Evolutionary conservation across 2,329 filamentous ascomycete genomes (phyloP).

Genomic region (Xylariaceae sp.): DNA sequence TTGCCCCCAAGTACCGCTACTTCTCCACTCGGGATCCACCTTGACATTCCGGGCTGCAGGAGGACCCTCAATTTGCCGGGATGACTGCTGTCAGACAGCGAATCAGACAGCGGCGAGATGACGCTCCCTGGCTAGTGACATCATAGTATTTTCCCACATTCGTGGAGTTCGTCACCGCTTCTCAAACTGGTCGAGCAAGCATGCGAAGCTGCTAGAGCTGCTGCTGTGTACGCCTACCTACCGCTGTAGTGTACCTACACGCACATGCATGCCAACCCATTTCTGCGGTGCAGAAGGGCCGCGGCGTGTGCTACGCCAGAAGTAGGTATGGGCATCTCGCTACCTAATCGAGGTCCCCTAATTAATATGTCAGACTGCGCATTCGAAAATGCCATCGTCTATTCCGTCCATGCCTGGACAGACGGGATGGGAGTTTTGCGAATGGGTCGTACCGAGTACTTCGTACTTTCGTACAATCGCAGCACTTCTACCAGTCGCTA

Average conservation of each 20-base stretch:
- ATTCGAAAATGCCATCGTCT: no score
- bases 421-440: no score
- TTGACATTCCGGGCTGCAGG: neutral
- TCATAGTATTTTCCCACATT: neutral
- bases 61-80: neutral
- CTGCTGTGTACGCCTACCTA: neutral
- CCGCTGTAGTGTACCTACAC: neutral
- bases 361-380: no score
- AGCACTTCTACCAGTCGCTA: no score
- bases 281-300: neutral
- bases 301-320: neutral
- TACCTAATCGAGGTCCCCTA: no score
- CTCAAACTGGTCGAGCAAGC: neutral
- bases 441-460: no score
- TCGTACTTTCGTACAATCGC: no score
- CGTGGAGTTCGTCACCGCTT: neutral
- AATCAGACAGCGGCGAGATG: neutral
- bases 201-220: neutral
- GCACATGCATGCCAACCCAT: neutral
- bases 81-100: neutral
- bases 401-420: no score
- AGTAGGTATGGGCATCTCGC: no score
- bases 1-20: neutral
- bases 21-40: neutral
- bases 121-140: neutral